phyloP scores from a whole-genome alignment of 108 stramenopile species.

The Pseudonitzschia delicatissima region DNA sequence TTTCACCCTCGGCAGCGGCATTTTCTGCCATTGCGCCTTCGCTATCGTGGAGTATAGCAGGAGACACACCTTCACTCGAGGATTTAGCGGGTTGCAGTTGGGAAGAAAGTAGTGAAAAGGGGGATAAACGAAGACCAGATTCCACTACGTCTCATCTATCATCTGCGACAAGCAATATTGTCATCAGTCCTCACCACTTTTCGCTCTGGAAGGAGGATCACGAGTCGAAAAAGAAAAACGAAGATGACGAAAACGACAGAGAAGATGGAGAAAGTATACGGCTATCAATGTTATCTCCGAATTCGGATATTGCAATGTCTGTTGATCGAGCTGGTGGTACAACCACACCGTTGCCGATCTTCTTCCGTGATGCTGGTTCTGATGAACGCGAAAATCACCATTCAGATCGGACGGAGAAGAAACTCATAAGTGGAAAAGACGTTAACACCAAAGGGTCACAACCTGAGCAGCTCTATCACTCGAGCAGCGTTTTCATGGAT shows the following conservation, averaged over 20 bases:
- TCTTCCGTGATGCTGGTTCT: slow-evolving; percentile 38
- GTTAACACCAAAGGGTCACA: slow-evolving; percentile 10
- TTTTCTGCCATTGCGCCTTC: slow-evolving; percentile 45
- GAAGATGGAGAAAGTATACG: slow-evolving; percentile 46
- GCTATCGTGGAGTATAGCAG: slow-evolving; percentile 77
- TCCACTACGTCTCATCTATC: slow-evolving; percentile 43
- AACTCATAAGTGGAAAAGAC: background rate
- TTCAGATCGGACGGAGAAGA: slow-evolving; percentile 10
- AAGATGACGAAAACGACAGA: slow-evolving; percentile 29
- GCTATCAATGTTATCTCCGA: slow-evolving; percentile 61
- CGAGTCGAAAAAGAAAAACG: slow-evolving; percentile 32
- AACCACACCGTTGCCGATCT: slow-evolving; percentile 68
- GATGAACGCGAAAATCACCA: slow-evolving; percentile 47
- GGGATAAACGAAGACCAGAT: slow-evolving; percentile 35
- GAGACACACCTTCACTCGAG: slow-evolving; percentile 59
- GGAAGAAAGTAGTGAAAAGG: slow-evolving; percentile 39
- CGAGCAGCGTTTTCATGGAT: slow-evolving; percentile 19
- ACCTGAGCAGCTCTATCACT: slow-evolving; percentile 31
- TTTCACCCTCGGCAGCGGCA: slow-evolving; percentile 37
- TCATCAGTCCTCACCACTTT: slow-evolving; percentile 48
- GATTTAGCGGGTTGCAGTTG: slow-evolving; percentile 51
- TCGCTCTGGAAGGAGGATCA: slow-evolving; percentile 58
- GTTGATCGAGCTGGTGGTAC: slow-evolving; percentile 44
- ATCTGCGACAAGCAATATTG: slow-evolving; percentile 25
- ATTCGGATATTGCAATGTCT: slow-evolving; percentile 42